A percentile compares a stretch with the other conserved stretches of the same genome.
These are phyloP conservation scores for Penicillium alfredii DNA, from an alignment of 495 filamentous ascomycete species.

Conservation along the genomic window DNA sequence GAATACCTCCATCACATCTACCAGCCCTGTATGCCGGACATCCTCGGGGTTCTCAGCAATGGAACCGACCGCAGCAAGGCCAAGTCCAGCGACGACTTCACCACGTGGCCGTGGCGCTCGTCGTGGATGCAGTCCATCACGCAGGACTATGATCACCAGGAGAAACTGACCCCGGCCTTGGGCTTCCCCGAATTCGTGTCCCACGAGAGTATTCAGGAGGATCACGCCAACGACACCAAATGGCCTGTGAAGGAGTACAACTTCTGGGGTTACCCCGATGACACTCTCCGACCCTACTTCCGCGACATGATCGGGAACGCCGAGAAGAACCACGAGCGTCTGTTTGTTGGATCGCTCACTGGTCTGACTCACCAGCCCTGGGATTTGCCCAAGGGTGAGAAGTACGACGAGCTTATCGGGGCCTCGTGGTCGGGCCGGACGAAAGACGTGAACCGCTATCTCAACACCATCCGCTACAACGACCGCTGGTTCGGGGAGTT, in stretches of 20 bases:
- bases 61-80: slow-evolving; percentile 20
- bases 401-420: slow-evolving; percentile 21
- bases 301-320: slow-evolving; percentile 42
- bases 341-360: slow-evolving; percentile 46
- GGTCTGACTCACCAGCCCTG: slow-evolving; percentile 47
- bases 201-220: slow-evolving; percentile 36
- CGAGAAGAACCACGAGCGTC: slow-evolving; percentile 34
- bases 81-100: slow-evolving; percentile 25
- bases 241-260: slow-evolving; percentile 39
- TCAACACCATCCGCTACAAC: slow-evolving; percentile 38
- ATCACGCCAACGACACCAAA: slow-evolving; percentile 34
- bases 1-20: slow-evolving; percentile 45
- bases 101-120: slow-evolving; percentile 38
- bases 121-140: slow-evolving; percentile 47
- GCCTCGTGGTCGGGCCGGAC: slow-evolving; percentile 23
- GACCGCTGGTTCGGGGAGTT: slow-evolving; percentile 35
- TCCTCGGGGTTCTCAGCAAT: slow-evolving; percentile 36
- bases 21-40: slow-evolving; percentile 44
- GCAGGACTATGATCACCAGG: slow-evolving; percentile 41
- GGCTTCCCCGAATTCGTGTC: slow-evolving; percentile 37
- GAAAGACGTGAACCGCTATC: slow-evolving; percentile 32
- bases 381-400: slow-evolving; percentile 30
- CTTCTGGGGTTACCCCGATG: slow-evolving; percentile 47
- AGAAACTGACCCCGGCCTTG: slow-evolving; percentile 33
- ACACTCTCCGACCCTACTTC: slow-evolving; percentile 40